Base-by-base conservation (phyloP, 495 filamentous ascomycete genomes). In the Aspergillus asperescens region DNA sequence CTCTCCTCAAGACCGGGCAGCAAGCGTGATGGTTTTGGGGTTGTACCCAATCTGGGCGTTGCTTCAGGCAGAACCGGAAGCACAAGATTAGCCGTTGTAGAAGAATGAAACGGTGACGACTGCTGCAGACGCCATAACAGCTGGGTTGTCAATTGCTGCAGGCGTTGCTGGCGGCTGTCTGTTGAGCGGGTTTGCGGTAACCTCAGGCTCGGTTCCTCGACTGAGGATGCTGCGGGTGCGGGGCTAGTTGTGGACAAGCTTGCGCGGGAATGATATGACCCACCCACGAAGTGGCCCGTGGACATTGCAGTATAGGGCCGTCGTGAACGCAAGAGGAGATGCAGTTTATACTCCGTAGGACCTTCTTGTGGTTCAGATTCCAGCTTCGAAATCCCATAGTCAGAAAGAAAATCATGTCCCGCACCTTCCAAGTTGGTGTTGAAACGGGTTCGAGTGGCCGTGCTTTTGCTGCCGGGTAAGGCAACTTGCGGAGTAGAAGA, bases 101-200 rank as follows among this genome's bases (percentile, higher is more conserved):
- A 84, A 2, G 82, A 81, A 71, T 95, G 92, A 67, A 93, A 86
- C 4, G 90, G 90, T 15, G 88, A 94, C 4, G 90, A 95, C 68
- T 97, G 93, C 68, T 96, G 91, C 43, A 98, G 70, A 35, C 93
- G 81, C 93, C 93, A 98, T 20, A 97, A 71, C 19, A 98, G 74
- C 71, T 98, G 93, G 0, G 93, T 98, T 0, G 92, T 97, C 54
- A 98, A 70, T 57, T 94, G 89, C 54, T 95, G 85, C 13, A 96
- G 75, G 25, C 93, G 79, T 55, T 90, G 83, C 68, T 95, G 89
- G 24, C 88, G 82, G 29, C 81, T 84, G 39, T 72, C 61, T 16
- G 48, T 60, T 9, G 69, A 68, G 41, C 64, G 67, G n/a, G 58
- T 50, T 32, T 64, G 65, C 46, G 61, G 50, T 27, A 58, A 58